Base-by-base conservation (phyloP, 2,329 filamentous ascomycete species). In the Pyrenophora graminea region DNA sequence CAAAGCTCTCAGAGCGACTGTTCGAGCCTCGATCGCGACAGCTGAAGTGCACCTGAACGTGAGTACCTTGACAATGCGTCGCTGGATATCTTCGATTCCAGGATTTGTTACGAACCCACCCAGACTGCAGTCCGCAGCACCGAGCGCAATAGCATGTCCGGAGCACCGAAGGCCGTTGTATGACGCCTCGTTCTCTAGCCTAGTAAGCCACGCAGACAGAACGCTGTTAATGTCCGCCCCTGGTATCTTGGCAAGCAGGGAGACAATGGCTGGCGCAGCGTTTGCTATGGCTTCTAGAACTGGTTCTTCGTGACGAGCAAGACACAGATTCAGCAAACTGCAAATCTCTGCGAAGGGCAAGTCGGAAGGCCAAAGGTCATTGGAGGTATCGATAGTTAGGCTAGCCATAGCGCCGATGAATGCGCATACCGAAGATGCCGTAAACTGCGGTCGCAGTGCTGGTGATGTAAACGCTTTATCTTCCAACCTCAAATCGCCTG, bases 351-450 rank as follows among this genome's bases (percentile, higher is more conserved):
- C 19, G 9, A 46, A 48, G 7, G 64, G 62, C 15, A 68, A 33
- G 6, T 43, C 15, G 17, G 48, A 25, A 30, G 33, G 36, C 48
- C 46, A 53, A 5, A 44, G 21, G 1, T 55, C 27, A 23, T 39
- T 48, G 8, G 51, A 19, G 10, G 55, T 18, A 4, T 19, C 32
- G 15, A 23, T 51, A 3, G 58, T 64, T 39, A 68, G 52, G 13
- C 43, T 48, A 6, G 64, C 59, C 39, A 72, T 57, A 17, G 63
- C 58, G 27, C 63, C 68, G 9, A 87, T 75, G 1, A 90, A 76
- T n/a, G 76, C 77, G 59, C 83, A 81, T 12, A 79, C 78, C 0
- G 84, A 83, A 61, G 88, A 85, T 21, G 84, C 83, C 3, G 88
- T 78, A 18, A 89, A 76, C 50, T 89, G 87, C 0, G 84, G 85